Conservation (phyloP, 108 stramenopile species). For the Craspedostauros australis region DNA sequence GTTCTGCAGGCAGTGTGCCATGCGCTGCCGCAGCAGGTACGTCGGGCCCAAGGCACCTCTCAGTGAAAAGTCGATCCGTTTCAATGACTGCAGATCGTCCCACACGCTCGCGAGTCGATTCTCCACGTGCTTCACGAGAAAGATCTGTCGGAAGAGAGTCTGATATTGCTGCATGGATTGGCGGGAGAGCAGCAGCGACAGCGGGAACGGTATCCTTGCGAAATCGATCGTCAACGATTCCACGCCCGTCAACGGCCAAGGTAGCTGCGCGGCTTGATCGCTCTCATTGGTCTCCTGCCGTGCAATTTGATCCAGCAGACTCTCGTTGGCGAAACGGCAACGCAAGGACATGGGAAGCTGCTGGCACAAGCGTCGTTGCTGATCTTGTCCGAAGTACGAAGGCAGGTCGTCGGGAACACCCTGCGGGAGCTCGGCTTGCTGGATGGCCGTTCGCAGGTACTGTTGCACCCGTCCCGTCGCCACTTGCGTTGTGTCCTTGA, state of each 20-base stretch:
- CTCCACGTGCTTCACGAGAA: constrained; percentile 97
- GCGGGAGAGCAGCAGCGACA: constrained; percentile 81
- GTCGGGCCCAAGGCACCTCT: constrained; percentile 70
- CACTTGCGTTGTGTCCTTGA: constrained; percentile 44
- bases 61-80: constrained; percentile 71
- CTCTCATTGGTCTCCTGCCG: constrained; percentile 29
- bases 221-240: constrained; percentile 88
- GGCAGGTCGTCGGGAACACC: no score
- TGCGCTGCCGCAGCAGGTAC: constrained; percentile 85
- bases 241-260: constrained; percentile 80
- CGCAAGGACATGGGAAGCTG: constrained; percentile 24
- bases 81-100: constrained; percentile 88
- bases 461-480: constrained; percentile 77
- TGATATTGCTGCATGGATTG: constrained; percentile 85
- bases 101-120: constrained; percentile 85
- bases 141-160: constrained; percentile 94
- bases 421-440: constrained; percentile 31
- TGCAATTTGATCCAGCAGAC: constrained; percentile 47
- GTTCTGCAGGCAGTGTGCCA: constrained; percentile 98
- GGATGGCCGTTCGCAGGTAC: constrained; percentile 65
- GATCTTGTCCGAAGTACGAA: no score
- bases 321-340: constrained; percentile 49
- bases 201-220: constrained; percentile 80
- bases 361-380: no score
- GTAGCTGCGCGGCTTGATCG: no score